Evolutionary conservation across 1,284 basidiomycete species (phyloP).

Genomic region (Ceratobasidium sp.): DNA sequence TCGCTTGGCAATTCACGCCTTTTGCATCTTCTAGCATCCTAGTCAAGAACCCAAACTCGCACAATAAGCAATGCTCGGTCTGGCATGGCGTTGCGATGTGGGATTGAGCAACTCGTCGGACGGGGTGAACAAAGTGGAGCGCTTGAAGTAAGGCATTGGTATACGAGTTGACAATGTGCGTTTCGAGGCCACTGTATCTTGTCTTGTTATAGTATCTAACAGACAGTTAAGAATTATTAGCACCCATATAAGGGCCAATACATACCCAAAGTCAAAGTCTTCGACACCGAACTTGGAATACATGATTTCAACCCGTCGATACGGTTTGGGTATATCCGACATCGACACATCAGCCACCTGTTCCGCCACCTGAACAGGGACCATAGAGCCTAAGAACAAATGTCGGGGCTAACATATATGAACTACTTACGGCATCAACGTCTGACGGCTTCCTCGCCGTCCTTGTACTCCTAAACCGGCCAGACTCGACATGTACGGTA

Average conservation of each 20-base stretch:
- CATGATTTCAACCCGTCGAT: constrained; percentile 94
- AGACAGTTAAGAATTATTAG: constrained; percentile 11
- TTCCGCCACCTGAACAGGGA: constrained; percentile 13
- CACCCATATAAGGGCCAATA: constrained; percentile 11
- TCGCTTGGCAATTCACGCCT: constrained; percentile 95
- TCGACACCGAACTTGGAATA: constrained; percentile 99
- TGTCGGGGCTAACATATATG: too few species aligned
- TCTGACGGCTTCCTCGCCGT: constrained; percentile 26
- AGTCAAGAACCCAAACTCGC: constrained; percentile 94
- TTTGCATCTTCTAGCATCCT: constrained; percentile 95
- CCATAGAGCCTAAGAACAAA: too few species aligned
- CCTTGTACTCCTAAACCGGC: constrained; percentile 82
- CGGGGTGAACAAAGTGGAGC: constrained; percentile 82
- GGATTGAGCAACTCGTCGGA: constrained; percentile 84
- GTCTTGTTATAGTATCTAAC: constrained; percentile 91
- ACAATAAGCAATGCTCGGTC: constrained; percentile 90
- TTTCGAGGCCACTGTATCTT: constrained; percentile 89
- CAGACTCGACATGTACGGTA: constrained; percentile 57
- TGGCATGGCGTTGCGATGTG: constrained; percentile 90
- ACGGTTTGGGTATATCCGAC: constrained; percentile 77
- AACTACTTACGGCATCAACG: constrained; percentile 34
- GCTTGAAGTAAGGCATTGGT: constrained; percentile 93
- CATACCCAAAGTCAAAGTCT: constrained; percentile 96
- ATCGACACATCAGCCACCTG: constrained; percentile 27
- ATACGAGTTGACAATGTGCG: constrained; percentile 97